Base-by-base conservation (phyloP, 2,329 filamentous ascomycete species). In the Cytospora chrysosperma region DNA sequence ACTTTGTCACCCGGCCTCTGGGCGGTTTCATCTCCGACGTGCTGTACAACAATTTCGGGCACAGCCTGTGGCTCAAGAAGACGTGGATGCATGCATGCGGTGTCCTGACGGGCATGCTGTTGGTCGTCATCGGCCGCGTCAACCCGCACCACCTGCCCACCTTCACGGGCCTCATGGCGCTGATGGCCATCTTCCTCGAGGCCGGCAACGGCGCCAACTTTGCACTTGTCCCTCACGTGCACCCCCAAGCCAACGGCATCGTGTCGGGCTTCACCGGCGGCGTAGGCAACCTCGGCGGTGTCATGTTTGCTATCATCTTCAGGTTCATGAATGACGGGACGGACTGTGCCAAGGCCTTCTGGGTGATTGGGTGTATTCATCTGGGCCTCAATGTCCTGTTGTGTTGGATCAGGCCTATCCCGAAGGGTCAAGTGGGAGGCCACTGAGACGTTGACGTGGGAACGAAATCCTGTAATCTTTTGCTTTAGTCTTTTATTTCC, bases 171-270 rank as follows among this genome's bases (percentile, higher is more conserved):
- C 85, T 97, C 7, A 79, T 96, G 10, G 88, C 88, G 1, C 83
- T 91, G 12, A 83, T 93, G 78, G 91, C 90, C 1, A 82, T 96
- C 73, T 96, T 96, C 78, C 77, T 93, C 51, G 92, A 96, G 74
- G 91, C 90, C 2, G 88, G 88, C 50, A 97, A 97, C 72, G 93
- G 93, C 0, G 88, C 91, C 49, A 95, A 91, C 77, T 97, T 95
- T 75, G 86, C 91, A 0, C 82, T 97, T 7, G 89, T 97, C 27
- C 92, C 93, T 4, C 93, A 97, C 72, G 89, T 96, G 1, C 90
- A 93, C 75, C 91, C 92, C 1, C 84, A 83, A 65, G 91, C 92
- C 65, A 97, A 96, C 75, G 93, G 92, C 17, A 74, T 84, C 62
- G 83, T 97, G 8, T 91, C 89, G 1, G 93, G 93, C 15, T 79